phyloP scores from a whole-genome alignment of 2,329 filamentous ascomycete species.

The Drechslerella coelobrocha region DNA sequence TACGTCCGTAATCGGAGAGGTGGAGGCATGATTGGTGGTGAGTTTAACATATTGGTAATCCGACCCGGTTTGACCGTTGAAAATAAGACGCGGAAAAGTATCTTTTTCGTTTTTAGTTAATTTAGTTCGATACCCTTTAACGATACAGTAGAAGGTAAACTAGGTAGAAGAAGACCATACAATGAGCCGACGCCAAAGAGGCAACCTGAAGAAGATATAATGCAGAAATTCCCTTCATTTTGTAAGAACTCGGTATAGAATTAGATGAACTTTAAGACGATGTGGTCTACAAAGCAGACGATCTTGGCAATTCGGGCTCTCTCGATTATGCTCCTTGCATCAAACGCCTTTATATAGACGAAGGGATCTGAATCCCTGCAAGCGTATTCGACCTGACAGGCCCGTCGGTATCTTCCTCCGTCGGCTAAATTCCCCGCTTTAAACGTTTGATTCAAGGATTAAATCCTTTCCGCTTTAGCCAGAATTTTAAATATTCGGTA shows the following conservation, averaged over 20 bases:
- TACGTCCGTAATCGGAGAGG: constrained; percentile 59
- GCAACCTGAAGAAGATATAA: constrained; percentile 14
- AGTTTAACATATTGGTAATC: constrained; percentile 62
- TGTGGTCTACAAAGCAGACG: background rate
- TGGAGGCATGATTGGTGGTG: constrained; percentile 56
- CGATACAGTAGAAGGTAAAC: background rate
- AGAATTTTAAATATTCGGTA: constrained; percentile 2
- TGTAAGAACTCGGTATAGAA: background rate
- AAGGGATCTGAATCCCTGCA: constrained; percentile 13
- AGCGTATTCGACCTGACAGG: constrained; percentile 8
- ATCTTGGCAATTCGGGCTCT: constrained; percentile 11
- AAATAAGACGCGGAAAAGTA: constrained; percentile 58
- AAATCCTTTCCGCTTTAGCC: constrained; percentile 8
- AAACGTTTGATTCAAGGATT: constrained; percentile 11
- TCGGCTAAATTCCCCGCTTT: constrained; percentile 23
- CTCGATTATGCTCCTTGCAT: constrained; percentile 16
- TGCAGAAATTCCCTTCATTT: constrained; percentile 3
- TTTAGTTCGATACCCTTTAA: constrained; percentile 8
- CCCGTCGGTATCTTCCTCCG: constrained; percentile 21
- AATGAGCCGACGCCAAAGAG: constrained; percentile 19
- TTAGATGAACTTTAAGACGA: background rate
- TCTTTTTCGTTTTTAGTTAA: constrained; percentile 35
- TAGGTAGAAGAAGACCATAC: constrained; percentile 15
- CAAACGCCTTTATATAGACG: constrained; percentile 15
- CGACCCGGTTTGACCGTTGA: constrained; percentile 60